phyloP scores from a whole-genome alignment of 2,329 filamentous ascomycete species.

The Aureobasidium pullulans region DNA sequence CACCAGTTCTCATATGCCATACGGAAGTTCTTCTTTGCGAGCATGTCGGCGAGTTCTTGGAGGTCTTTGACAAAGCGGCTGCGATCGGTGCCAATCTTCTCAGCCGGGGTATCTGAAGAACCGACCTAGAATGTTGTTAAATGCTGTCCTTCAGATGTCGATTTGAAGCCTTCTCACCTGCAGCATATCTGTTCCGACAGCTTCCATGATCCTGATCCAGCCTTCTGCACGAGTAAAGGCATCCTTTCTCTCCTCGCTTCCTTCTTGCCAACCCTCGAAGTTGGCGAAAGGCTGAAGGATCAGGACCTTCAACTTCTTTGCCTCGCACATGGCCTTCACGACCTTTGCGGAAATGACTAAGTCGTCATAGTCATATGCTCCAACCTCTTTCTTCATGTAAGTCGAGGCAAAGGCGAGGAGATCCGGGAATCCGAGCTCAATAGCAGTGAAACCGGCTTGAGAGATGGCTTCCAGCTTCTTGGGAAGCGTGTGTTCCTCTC shows the following conservation, averaged over 20 bases:
- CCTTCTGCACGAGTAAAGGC: slow-evolving; percentile 56
- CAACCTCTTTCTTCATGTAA: slow-evolving; percentile 42
- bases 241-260: slow-evolving; percentile 50
- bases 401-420: slow-evolving; percentile 54
- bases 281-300: slow-evolving; percentile 71
- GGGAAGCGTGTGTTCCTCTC: slow-evolving; percentile 45
- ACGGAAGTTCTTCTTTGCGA: slow-evolving; percentile 49
- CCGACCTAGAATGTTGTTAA: slow-evolving; percentile 38
- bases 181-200: slow-evolving; percentile 60
- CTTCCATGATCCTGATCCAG: slow-evolving; percentile 66
- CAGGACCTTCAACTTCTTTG: slow-evolving; percentile 53
- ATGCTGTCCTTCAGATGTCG: neutral
- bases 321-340: slow-evolving; percentile 48
- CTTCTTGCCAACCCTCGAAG: slow-evolving; percentile 65
- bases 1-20: slow-evolving; percentile 79
- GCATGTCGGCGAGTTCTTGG: slow-evolving; percentile 54
- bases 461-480: slow-evolving; percentile 56
- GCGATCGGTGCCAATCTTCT: slow-evolving; percentile 45
- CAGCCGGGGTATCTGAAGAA: slow-evolving; percentile 54
- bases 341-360: slow-evolving; percentile 49
- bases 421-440: slow-evolving; percentile 70
- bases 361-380: slow-evolving; percentile 51
- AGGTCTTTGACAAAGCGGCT: slow-evolving; percentile 54
- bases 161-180: slow-evolving; percentile 43
- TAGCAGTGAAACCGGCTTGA: slow-evolving; percentile 57